These are phyloP conservation scores for Aureobasidium sp. DNA, from an alignment of 2,329 filamentous ascomycete species.

Conservation along the genomic window DNA sequence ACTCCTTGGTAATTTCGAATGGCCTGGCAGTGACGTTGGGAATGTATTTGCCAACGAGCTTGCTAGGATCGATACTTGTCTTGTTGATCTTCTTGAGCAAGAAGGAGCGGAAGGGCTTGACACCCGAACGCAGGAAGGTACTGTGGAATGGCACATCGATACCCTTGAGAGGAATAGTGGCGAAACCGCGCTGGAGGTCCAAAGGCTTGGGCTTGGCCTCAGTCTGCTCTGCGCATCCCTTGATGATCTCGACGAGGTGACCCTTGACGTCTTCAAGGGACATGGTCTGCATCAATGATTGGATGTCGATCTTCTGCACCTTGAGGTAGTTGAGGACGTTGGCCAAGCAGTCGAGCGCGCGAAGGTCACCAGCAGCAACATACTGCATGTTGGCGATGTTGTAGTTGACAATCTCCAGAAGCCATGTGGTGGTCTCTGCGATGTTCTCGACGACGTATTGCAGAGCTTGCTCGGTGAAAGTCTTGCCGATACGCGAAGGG, in stretches of 20 bases:
- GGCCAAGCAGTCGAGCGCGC: constrained; percentile 58
- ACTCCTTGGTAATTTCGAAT: constrained; percentile 94
- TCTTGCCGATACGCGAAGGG: constrained; percentile 95
- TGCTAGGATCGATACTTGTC: constrained; percentile 94
- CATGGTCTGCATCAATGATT: constrained; percentile 78
- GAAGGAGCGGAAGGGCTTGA: constrained; percentile 98
- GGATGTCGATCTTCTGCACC: constrained; percentile 94
- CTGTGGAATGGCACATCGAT: constrained; percentile 99
- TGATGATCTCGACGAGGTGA: constrained; percentile 85
- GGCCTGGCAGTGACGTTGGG: constrained; percentile 96
- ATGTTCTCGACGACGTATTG: constrained; percentile 97
- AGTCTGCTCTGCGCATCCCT: constrained; percentile 78
- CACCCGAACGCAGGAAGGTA: constrained; percentile 93
- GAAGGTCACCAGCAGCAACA: constrained; percentile 60
- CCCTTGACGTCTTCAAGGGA: constrained; percentile 86
- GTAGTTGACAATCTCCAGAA: constrained; percentile 98
- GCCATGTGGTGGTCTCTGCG: constrained; percentile 85
- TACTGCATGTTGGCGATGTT: constrained; percentile 67
- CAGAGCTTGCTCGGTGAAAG: constrained; percentile 94
- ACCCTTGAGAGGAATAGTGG: constrained; percentile 91
- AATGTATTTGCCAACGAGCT: constrained; percentile 97
- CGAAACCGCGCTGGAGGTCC: constrained; percentile 88
- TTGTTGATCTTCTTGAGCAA: constrained; percentile 99
- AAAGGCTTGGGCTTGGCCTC: constrained; percentile 81
- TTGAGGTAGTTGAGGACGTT: constrained; percentile 94